These are phyloP conservation scores for Mycena galopus DNA, from an alignment of 768 basidiomycete species.

Conservation along the genomic window DNA sequence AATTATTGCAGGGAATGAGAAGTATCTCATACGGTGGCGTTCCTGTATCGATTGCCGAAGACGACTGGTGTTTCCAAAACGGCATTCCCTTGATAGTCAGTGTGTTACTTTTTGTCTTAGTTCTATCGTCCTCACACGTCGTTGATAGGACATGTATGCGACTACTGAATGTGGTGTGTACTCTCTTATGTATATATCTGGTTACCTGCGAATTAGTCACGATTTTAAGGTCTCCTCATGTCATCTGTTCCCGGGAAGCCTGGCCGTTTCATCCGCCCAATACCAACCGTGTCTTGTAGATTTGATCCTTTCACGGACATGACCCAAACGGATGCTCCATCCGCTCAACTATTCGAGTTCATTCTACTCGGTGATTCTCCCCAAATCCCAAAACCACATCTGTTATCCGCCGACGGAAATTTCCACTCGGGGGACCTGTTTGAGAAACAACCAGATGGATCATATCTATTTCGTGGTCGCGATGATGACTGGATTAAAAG, in stretches of 20 bases:
- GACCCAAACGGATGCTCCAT: slow-evolving; percentile 9
- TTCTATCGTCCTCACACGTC: slow-evolving; percentile 1
- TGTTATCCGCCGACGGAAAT: slow-evolving; percentile 30
- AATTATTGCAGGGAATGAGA: slow-evolving; percentile 18
- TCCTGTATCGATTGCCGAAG: slow-evolving; percentile 19
- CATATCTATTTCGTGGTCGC: slow-evolving; percentile 37
- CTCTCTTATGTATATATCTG: too few relatives aligned
- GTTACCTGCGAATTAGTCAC: too few relatives aligned
- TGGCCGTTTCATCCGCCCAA: slow-evolving; percentile 17
- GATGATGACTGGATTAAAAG: slow-evolving; percentile 40
- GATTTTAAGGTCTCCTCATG: slow-evolving; percentile 15
- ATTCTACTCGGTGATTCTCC: slow-evolving; percentile 15
- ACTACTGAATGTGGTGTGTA: too few relatives aligned
- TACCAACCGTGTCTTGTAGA: slow-evolving; percentile 21
- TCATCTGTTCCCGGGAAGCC: slow-evolving; percentile 18
- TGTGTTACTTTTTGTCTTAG: not conserved
- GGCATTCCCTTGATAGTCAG: slow-evolving; percentile 15
- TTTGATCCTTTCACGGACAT: slow-evolving; percentile 19
- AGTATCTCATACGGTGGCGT: slow-evolving; percentile 22
- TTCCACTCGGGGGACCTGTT: slow-evolving; percentile 40
- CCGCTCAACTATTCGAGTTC: slow-evolving; percentile 17
- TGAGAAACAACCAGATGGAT: slow-evolving; percentile 34
- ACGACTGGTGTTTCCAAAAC: slow-evolving; percentile 22
- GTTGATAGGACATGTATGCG: slow-evolving; percentile 22
- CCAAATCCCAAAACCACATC: slow-evolving; percentile 20